Evolutionary conservation across 352 stramenopile species (phyloP), one percentile per base, ranked within the genome.

Genomic region (Phytophthora pinifolia): DNA sequence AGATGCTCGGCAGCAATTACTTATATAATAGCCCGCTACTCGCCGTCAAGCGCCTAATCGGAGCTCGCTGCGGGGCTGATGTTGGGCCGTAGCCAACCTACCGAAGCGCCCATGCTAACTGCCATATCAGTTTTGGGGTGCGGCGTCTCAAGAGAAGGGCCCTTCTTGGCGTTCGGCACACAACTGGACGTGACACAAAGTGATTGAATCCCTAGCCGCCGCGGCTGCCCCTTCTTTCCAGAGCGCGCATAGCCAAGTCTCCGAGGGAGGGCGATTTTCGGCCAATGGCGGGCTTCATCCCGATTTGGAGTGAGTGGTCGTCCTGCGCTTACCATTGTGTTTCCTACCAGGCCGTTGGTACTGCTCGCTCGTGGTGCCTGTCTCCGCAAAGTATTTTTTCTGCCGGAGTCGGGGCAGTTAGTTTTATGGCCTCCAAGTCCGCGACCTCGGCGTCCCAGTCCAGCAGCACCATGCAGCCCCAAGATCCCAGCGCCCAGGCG

Each of bases 361-460:
- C 62, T 59, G n/a, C 39, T 61, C n/a, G n/a, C n/a, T n/a, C n/a
- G n/a, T n/a, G n/a, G n/a, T 44, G 47, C 60, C 60, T 48, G 60
- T 70, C 55, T 70, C 46, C 49, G 35, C 20, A 17, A 45, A 59
- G 44, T 65, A 71, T 65, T 71, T 69, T 64, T 65, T 69, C 55
- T 66, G 41, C 55, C 17, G 59, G 44, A 67, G 62, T 36, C 46
- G 27, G 46, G 47, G 44, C 61, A 83, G 70, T 74, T 67, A 65
- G 60, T 80, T 86, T 80, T 82, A 86, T 86, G 76, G 70, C 70
- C 72, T 79, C 63, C 52, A 54, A 42, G 59, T 67, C 54, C 62
- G 51, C 62, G 65, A 72, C 71, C 67, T 77, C 71, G 37, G 30
- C 45, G 46, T 60, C 62, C 57, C 55, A 64, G 36, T 51, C 52